Evolutionary conservation across 1,139 yeast species (phyloP).

Genomic region (Nadsonia starkeyi-henricii): DNA sequence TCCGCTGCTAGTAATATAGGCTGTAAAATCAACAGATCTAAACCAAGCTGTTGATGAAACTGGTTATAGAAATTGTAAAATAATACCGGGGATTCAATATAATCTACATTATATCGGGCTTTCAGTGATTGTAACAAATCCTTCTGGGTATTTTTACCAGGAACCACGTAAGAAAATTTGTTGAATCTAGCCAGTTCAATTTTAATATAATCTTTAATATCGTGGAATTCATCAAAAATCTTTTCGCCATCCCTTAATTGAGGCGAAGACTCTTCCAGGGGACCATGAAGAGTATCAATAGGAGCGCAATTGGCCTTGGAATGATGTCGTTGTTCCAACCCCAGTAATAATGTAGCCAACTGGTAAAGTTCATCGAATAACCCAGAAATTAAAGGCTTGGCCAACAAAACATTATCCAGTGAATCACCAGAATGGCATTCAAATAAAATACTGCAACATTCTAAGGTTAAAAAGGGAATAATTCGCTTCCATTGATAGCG

Average conservation of each 20-base stretch:
- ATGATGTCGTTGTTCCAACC: neutral
- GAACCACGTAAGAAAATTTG: neutral
- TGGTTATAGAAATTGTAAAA: neutral
- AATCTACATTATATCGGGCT: neutral
- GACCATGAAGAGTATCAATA: neutral
- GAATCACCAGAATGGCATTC: neutral
- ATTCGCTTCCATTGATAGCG: neutral
- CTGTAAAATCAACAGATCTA: neutral
- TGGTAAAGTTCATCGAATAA: neutral
- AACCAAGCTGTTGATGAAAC: neutral
- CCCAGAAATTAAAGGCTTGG: neutral
- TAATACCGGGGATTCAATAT: neutral
- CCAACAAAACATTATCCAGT: neutral
- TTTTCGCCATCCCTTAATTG: no score
- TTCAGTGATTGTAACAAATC: neutral
- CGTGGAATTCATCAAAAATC: neutral
- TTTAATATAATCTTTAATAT: neutral
- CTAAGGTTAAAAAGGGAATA: neutral
- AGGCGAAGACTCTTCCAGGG: neutral
- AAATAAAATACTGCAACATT: neutral
- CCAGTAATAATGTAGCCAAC: neutral
- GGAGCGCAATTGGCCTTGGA: neutral
- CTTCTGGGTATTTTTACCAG: neutral
- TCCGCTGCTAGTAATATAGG: neutral
- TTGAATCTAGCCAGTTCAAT: neutral